Conservation (phyloP, 2,329 filamentous ascomycete species). For the Cladophialophora bantiana region DNA sequence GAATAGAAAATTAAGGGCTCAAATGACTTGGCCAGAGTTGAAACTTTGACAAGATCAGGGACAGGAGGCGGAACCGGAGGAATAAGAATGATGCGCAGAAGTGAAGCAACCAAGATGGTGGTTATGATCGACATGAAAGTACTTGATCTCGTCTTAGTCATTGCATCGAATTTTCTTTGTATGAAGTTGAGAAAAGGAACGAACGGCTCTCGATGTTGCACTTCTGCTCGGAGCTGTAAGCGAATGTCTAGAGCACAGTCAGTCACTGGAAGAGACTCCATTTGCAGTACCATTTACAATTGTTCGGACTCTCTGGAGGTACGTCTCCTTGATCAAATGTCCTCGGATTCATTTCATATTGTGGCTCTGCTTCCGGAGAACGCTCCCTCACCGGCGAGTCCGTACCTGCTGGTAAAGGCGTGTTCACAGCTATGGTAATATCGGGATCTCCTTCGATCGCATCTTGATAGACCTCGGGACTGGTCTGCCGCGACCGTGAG, state of each 20-base stretch:
- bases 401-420: conserved; percentile 62
- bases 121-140: conserved; percentile 68
- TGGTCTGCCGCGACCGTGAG: conserved; percentile 63
- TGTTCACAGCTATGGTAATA: conserved; percentile 60
- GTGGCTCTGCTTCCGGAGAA: conserved; percentile 61
- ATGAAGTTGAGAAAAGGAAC: conserved; percentile 73
- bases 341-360: conserved; percentile 38
- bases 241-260: conserved; percentile 71
- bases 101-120: conserved; percentile 68
- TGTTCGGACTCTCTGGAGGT: conserved; percentile 50
- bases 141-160: conserved; percentile 74
- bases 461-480: conserved; percentile 65
- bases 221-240: conserved; percentile 84
- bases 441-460: conserved; percentile 60
- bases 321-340: conserved; percentile 21
- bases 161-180: conserved; percentile 63
- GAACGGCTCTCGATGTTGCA: conserved; percentile 85
- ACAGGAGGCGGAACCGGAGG: conserved; percentile 72
- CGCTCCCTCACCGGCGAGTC: conserved; percentile 65
- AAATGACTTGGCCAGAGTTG: conserved; percentile 86
- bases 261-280: conserved; percentile 26
- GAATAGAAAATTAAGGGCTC: conserved; percentile 96
- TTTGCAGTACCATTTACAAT: conserved; percentile 54
- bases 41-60: conserved; percentile 89
- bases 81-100: conserved; percentile 71